Base-by-base conservation (phyloP, 352 stramenopile genomes). In the Phytophthora crassamura region DNA sequence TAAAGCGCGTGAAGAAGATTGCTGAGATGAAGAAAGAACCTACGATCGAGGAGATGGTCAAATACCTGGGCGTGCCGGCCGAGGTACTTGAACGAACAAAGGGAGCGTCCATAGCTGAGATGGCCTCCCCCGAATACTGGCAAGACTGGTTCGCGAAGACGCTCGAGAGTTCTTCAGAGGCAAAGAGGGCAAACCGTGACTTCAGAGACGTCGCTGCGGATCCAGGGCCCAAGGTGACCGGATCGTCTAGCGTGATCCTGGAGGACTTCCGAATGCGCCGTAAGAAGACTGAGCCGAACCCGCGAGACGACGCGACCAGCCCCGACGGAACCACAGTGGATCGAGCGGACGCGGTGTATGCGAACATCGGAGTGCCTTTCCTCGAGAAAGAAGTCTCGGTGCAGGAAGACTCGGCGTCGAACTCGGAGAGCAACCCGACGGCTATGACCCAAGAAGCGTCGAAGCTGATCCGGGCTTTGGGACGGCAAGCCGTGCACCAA, bases 141-240 rank as follows among this genome's bases (percentile, higher is more conserved):
- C 34, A 47, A 28, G 34, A 46, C 3, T 58, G 22, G 50, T 58
- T 28, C 22, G 11, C 8, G 5, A 15, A 47, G 4, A 58, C 28
- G 33, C 36, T 58, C 5, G 12, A 33, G 34, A 36, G 20, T 11
- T 58, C 50, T 30, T 16, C 33, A 1, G 50, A 47, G 20, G 50
- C 50, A 5, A 58, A 49, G 22, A n/a, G 35, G 14, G 50, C 50
- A 11, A 58, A 58, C 22, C 36, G 50, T 9, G 50, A 58, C 20
- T 38, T 58, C 14, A 18, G 20, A 6, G 30, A 36, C 4, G 42
- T 18, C 14, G 20, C 16, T 33, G 7, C 20, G 5, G 15, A 39
- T 11, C 22, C 11, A 22, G 45, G 10, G 6, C 10, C 11, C 12
- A 4, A 30, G 22, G 12, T 14, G 12, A 15, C 12, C 4, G 25